These are phyloP conservation scores for Mesotaenium endlicherianum DNA, from an alignment of 139 green algal genomes.

Conservation along the genomic window DNA sequence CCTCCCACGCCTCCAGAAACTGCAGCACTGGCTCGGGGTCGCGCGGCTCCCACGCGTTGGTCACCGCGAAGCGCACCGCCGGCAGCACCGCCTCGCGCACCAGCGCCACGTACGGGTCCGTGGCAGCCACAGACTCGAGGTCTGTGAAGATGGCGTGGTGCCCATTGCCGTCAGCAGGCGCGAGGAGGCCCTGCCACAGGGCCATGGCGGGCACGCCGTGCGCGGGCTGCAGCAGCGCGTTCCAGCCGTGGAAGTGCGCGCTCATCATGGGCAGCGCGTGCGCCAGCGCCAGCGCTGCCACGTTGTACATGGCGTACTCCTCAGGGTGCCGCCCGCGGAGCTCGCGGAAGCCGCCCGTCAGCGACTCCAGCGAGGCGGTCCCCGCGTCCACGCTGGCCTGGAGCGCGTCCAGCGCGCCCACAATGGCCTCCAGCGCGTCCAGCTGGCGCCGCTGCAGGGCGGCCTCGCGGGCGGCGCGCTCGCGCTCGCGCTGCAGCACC, in stretches of 20 bases:
- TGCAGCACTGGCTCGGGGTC: conserved; percentile 77
- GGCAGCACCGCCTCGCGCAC: conserved; percentile 80
- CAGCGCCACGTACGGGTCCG: conserved; percentile 74
- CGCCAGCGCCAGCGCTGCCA: conserved; percentile 68
- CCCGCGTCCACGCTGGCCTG: conserved; percentile 14
- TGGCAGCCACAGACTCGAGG: conserved; percentile 26
- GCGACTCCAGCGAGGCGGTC: neutral
- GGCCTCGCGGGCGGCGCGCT: neutral
- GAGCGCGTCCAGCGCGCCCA: conserved; percentile 7
- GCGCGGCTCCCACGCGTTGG: conserved; percentile 76
- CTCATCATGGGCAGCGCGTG: conserved; percentile 50
- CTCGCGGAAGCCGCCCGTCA: neutral
- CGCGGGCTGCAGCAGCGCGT: conserved; percentile 21
- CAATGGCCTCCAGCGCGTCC: conserved; percentile 38
- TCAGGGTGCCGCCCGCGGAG: conserved; percentile 42
- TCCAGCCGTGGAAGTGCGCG: conserved; percentile 40
- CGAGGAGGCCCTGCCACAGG: conserved; percentile 27
- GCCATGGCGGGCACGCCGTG: conserved; percentile 17
- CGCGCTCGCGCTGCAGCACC: conserved; percentile 24
- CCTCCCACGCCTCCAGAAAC: conserved; percentile 81
- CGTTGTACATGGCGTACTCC: conserved; percentile 84
- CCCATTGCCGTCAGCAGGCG: conserved; percentile 10
- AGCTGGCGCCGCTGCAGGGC: conserved; percentile 54
- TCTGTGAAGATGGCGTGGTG: conserved; percentile 44
- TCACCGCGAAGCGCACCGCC: conserved; percentile 65